A percentile compares a stretch with the other conserved stretches of the same genome.
These are phyloP conservation scores for Leccinum rimulosum DNA, from an alignment of 768 basidiomycete species.

Conservation along the genomic window DNA sequence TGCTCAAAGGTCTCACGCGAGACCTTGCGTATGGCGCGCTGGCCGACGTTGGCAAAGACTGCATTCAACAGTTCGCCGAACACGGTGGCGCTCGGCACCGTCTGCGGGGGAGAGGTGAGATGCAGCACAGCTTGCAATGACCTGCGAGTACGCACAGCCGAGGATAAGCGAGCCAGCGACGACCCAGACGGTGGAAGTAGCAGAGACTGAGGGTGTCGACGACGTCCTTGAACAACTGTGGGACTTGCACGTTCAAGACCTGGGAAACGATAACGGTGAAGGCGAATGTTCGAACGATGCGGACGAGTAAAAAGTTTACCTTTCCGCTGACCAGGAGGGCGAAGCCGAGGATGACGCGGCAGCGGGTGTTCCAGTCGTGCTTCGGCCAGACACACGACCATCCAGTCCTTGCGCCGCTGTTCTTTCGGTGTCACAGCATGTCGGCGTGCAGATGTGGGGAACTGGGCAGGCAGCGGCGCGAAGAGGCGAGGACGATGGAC, in stretches of 20 bases:
- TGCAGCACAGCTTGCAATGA: background rate
- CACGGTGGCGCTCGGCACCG: slow-evolving; percentile 84
- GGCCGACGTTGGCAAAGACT: slow-evolving; percentile 93
- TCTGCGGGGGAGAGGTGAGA: slow-evolving; percentile 46
- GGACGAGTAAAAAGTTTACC: slow-evolving; percentile 41
- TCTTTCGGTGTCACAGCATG: slow-evolving; percentile 31
- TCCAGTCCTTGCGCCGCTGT: slow-evolving; percentile 81
- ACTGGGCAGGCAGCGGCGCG: background rate
- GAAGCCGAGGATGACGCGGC: slow-evolving; percentile 81
- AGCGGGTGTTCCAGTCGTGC: slow-evolving; percentile 76
- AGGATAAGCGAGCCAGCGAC: slow-evolving; percentile 87
- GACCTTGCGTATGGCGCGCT: slow-evolving; percentile 90
- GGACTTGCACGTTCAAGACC: slow-evolving; percentile 98
- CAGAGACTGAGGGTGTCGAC: slow-evolving; percentile 83
- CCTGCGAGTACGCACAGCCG: slow-evolving; percentile 65
- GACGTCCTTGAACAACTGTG: slow-evolving; percentile 88
- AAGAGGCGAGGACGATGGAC: background rate
- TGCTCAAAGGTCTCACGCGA: slow-evolving; percentile 96
- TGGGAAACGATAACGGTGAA: slow-evolving; percentile 28
- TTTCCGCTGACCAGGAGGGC: slow-evolving; percentile 80
- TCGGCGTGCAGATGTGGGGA: slow-evolving; percentile 21
- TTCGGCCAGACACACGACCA: slow-evolving; percentile 92
- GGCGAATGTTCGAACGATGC: background rate
- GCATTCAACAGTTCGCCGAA: slow-evolving; percentile 93
- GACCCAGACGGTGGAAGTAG: slow-evolving; percentile 80